These are phyloP conservation scores for Closterium sp. DNA, from an alignment of 139 green algal species.

Conservation along the genomic window DNA sequence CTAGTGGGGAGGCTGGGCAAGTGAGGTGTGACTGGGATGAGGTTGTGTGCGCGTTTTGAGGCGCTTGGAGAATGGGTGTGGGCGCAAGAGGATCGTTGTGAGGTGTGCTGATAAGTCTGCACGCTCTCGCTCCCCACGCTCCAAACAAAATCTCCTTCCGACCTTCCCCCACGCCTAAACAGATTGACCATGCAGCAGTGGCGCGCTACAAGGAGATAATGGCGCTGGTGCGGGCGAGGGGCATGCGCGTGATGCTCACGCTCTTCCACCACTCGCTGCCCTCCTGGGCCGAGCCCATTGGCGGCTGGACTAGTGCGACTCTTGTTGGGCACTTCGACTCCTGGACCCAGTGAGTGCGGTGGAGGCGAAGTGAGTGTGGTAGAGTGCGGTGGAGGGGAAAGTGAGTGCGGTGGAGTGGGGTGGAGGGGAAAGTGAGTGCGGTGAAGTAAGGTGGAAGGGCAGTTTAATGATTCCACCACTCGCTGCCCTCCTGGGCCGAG, in stretches of 20 bases:
- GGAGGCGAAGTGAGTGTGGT: too few species aligned
- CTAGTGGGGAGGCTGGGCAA: too few species aligned
- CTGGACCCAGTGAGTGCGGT: slow-evolving; percentile 21
- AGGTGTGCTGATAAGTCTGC: too few species aligned
- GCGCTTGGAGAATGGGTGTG: too few species aligned
- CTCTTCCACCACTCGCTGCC: slow-evolving; percentile 57
- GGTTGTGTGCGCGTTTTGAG: too few species aligned
- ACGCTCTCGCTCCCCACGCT: too few species aligned
- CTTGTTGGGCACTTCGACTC: slow-evolving; percentile 41
- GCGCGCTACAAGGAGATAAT: slow-evolving; percentile 45
- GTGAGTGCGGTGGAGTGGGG: too few species aligned
- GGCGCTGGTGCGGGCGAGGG: slow-evolving; percentile 1
- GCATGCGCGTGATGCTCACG: slow-evolving; percentile 51
- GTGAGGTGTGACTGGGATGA: too few species aligned
- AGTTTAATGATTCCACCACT: slow-evolving; percentile 59
- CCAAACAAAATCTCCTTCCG: background rate
- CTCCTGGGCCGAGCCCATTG: slow-evolving; percentile 21
- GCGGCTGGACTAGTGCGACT: slow-evolving; percentile 24
- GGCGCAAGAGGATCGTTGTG: too few species aligned
- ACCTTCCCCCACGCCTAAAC: background rate
- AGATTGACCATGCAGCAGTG: slow-evolving; percentile 33
- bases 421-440: too few species aligned
- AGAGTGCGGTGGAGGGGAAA: too few species aligned
- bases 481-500: slow-evolving; percentile 38
- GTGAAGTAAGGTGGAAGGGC: too few species aligned